Evolutionary conservation across 202 grass and related monocot genomes (phyloP).

Genomic region (Zoysia matrella): DNA sequence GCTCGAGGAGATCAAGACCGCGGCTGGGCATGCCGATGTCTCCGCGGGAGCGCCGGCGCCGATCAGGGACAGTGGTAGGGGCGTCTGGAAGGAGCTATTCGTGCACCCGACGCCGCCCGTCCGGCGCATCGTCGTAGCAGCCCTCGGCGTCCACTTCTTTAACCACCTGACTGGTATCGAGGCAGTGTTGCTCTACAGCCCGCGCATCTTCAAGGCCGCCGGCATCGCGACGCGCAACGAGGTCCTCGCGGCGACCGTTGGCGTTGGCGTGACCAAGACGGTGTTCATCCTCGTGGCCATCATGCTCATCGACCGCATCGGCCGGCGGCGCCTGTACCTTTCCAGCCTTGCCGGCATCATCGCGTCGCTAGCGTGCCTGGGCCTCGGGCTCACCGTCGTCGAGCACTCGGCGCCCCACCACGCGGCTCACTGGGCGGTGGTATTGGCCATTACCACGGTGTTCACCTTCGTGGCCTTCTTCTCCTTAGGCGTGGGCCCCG

Average conservation of each 20-base stretch:
- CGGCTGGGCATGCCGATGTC: conserved; percentile 39
- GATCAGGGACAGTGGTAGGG: too few relatives aligned
- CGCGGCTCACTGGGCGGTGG: conserved; percentile 52
- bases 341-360: conserved; percentile 65
- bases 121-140: conserved; percentile 56
- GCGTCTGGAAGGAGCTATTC: conserved; percentile 46
- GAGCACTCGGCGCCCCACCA: conserved; percentile 30
- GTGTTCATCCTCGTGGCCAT: conserved; percentile 58
- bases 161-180: conserved; percentile 77
- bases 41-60: too few relatives aligned
- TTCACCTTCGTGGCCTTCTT: conserved; percentile 72
- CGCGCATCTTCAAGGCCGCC: conserved; percentile 61
- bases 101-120: conserved; percentile 58
- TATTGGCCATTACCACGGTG: conserved; percentile 52
- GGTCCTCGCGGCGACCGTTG: conserved; percentile 56
- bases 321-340: conserved; percentile 51
- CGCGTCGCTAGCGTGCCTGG: conserved; percentile 49
- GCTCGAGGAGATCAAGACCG: conserved; percentile 59
- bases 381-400: conserved; percentile 62
- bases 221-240: conserved; percentile 53
- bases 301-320: conserved; percentile 61
- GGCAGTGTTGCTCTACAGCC: conserved; percentile 72
- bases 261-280: conserved; percentile 65
- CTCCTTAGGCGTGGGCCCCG: conserved; percentile 69
- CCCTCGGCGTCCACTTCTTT: conserved; percentile 66